Percentiles rank a stretch among this genome's conserved stretches.
These are phyloP conservation scores for Cenchrus americanus DNA, from an alignment of 176 grass and related monocot genomes.

Conservation along the genomic window DNA sequence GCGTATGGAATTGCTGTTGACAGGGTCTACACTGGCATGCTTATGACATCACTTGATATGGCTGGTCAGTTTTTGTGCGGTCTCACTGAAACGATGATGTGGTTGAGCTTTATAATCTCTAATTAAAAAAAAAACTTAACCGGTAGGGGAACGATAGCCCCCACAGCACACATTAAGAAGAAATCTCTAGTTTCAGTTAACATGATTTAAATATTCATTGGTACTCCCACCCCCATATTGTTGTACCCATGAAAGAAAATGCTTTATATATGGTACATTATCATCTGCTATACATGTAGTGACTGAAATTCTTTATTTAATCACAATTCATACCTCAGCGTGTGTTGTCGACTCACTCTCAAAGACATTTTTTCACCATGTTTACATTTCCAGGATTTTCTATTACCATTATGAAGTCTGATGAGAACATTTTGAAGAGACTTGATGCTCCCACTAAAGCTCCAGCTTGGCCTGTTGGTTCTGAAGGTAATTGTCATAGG, in stretches of 20 bases:
- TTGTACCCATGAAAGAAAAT: not conserved
- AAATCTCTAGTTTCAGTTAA: slow-evolving; percentile 15
- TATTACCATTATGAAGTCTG: slow-evolving; percentile 91
- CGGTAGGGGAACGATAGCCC: too few relatives aligned
- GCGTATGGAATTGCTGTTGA: slow-evolving; percentile 98
- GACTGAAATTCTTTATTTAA: slow-evolving; percentile 30
- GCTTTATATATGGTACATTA: slow-evolving; percentile 15
- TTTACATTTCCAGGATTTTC: slow-evolving; percentile 76
- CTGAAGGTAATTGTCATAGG: slow-evolving; percentile 65
- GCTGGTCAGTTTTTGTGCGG: slow-evolving; percentile 62
- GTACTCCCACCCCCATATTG: not conserved
- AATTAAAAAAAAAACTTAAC: too few relatives aligned
- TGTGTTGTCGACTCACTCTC: not conserved
- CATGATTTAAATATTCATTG: not conserved
- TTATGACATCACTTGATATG: slow-evolving; percentile 99
- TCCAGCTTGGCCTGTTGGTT: slow-evolving; percentile 94
- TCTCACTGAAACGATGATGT: slow-evolving; percentile 4
- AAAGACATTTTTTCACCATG: slow-evolving; percentile 19
- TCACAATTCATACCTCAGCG: not conserved
- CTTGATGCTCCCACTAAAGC: slow-evolving; percentile 95
- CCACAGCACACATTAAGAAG: too few relatives aligned
- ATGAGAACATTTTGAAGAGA: slow-evolving; percentile 73
- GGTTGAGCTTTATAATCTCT: slow-evolving; percentile 15
- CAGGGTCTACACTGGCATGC: slow-evolving; percentile 91
- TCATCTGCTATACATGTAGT: not conserved